Percentiles rank a stretch among this genome's conserved stretches.
phyloP scores from a whole-genome alignment of 2,329 filamentous ascomycete genomes.

The Paracorniculantispora psalliotae region DNA sequence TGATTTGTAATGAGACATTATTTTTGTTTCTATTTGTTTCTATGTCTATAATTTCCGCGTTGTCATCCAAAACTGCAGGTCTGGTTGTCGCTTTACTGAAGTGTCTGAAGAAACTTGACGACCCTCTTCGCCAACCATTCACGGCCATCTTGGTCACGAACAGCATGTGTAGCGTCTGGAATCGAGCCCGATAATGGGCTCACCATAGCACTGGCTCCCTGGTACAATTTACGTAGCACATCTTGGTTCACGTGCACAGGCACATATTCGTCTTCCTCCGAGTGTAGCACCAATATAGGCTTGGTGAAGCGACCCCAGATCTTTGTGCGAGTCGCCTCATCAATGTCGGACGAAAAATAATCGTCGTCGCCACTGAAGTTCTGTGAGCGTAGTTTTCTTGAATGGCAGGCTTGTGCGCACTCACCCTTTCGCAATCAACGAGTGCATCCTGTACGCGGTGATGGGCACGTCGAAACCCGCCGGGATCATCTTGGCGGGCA shows the following conservation, averaged over 20 bases:
- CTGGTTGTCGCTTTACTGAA: constrained; percentile 13
- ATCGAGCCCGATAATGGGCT: constrained; percentile 50
- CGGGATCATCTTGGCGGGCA: constrained; percentile 45
- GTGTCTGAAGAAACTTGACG: constrained; percentile 37
- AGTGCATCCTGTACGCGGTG: constrained; percentile 49
- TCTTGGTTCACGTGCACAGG: constrained; percentile 53
- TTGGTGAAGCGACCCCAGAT: constrained; percentile 64
- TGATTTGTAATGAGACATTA: not conserved
- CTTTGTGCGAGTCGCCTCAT: constrained; percentile 44
- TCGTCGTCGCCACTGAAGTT: constrained; percentile 66
- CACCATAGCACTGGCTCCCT: constrained; percentile 36
- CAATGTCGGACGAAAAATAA: constrained; percentile 79
- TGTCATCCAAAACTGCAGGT: not conserved
- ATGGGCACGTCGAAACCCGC: constrained; percentile 39
- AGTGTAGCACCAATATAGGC: constrained; percentile 60
- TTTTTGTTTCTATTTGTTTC: not conserved
- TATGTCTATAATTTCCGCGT: not conserved
- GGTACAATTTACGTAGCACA: constrained; percentile 55
- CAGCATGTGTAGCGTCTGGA: constrained; percentile 48
- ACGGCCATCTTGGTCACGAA: constrained; percentile 40
- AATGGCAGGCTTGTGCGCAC: constrained; percentile 19
- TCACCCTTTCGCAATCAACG: constrained; percentile 46
- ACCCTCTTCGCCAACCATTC: constrained; percentile 47
- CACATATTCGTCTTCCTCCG: constrained; percentile 62
- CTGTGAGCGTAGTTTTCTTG: not conserved